phyloP scores from a whole-genome alignment of 1,139 yeast species.

The Sugiyamaella pinicola region DNA sequence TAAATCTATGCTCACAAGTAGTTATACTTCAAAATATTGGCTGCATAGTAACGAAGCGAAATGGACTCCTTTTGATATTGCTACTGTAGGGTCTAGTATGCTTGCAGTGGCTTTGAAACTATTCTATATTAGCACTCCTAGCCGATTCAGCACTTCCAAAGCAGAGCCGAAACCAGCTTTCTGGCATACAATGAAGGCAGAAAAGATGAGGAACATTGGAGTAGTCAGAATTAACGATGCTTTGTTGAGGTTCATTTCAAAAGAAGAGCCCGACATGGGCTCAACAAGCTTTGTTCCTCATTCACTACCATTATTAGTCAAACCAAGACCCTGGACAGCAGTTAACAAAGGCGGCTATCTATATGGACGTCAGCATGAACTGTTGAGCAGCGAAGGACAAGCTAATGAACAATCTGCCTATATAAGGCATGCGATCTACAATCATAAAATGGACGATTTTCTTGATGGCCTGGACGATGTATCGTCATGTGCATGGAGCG shows the following conservation, averaged over 20 bases:
- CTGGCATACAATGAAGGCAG: slow-evolving; percentile 73
- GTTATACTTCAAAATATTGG: slow-evolving; percentile 34
- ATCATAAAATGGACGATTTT: slow-evolving; percentile 61
- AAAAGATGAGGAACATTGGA: slow-evolving; percentile 71
- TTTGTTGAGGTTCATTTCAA: slow-evolving; percentile 54
- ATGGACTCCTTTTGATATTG: slow-evolving; percentile 53
- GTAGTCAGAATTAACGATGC: slow-evolving; percentile 69
- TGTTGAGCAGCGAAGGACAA: slow-evolving; percentile 54
- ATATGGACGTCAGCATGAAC: slow-evolving; percentile 52
- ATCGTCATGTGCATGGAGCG: slow-evolving; percentile 88
- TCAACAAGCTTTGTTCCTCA: slow-evolving; percentile 46
- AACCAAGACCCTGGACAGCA: slow-evolving; percentile 78
- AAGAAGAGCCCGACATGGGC: slow-evolving; percentile 53
- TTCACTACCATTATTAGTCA: slow-evolving; percentile 80
- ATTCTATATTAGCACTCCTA: slow-evolving; percentile 58
- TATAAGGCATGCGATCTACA: slow-evolving; percentile 70
- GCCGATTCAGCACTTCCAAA: slow-evolving; percentile 49
- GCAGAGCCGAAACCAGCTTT: slow-evolving; percentile 68
- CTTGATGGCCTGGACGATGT: slow-evolving; percentile 76
- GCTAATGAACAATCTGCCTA: slow-evolving; percentile 84
- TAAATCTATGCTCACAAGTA: slow-evolving; percentile 20
- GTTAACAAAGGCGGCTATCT: slow-evolving; percentile 77
- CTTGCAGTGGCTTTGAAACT: slow-evolving; percentile 59
- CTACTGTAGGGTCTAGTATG: slow-evolving; percentile 75
- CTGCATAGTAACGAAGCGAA: slow-evolving; percentile 36